Conservation (phyloP, 2,329 filamentous ascomycete genomes). For the Hawksworthiomyces lignivorus region DNA sequence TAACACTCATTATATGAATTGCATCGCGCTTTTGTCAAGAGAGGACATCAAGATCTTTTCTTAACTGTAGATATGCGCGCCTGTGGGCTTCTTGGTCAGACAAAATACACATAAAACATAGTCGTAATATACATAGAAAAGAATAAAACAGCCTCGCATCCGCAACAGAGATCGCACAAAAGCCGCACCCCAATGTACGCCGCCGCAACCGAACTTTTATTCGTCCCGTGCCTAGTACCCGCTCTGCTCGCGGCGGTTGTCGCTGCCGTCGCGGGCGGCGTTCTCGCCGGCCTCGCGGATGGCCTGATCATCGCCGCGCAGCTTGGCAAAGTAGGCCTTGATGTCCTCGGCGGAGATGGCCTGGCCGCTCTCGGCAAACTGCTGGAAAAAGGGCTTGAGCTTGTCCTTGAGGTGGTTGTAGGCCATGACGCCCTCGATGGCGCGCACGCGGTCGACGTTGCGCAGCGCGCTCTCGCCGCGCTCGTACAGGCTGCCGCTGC, state of each 20-base stretch:
- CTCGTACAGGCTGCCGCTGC: constrained; percentile 78
- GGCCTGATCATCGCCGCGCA: constrained; percentile 76
- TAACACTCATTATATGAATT: too few species aligned
- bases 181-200: too few species aligned
- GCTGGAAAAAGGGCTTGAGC: constrained; percentile 87
- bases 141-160: constrained; percentile 4
- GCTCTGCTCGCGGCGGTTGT: constrained; percentile 42
- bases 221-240: constrained; percentile 35
- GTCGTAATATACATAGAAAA: constrained; percentile 10
- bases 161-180: too few species aligned
- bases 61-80: neutral
- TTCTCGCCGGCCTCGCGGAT: constrained; percentile 56
- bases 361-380: constrained; percentile 85
- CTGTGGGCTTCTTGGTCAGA: neutral
- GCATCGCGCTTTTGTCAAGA: too few species aligned
- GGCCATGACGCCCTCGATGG: constrained; percentile 95
- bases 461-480: constrained; percentile 87
- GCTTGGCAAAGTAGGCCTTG: constrained; percentile 89
- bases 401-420: constrained; percentile 96
- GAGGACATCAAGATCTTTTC: too few species aligned
- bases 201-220: too few species aligned
- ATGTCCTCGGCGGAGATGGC: constrained; percentile 92
- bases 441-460: constrained; percentile 84
- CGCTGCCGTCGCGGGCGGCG: constrained; percentile 32
- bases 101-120: too few species aligned